A percentile compares a stretch with the other conserved stretches of the same genome.
Evolutionary conservation across 768 basidiomycete genomes (phyloP).

Genomic region (Cubamyces lactineus): DNA sequence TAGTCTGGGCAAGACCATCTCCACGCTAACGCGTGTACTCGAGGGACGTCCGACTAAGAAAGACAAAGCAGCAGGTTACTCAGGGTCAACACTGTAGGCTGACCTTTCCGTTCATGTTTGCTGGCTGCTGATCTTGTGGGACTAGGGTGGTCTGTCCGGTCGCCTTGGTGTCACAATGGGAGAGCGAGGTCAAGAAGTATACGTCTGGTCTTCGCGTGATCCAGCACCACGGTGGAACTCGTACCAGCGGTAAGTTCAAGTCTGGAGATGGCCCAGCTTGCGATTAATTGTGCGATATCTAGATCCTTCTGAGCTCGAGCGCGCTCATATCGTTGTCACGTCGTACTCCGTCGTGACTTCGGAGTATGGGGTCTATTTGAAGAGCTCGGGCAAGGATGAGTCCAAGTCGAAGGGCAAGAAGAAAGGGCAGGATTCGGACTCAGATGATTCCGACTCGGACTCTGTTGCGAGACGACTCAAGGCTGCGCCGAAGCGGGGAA

Average conservation of each 20-base stretch:
- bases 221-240: conserved; percentile 80
- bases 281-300: neutral
- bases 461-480: conserved; percentile 51
- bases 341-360: conserved; percentile 85
- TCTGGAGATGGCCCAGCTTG: neutral
- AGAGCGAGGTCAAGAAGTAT: conserved; percentile 77
- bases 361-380: conserved; percentile 63
- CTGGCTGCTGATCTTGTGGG: neutral
- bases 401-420: conserved; percentile 47
- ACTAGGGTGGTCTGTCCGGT: conserved; percentile 85
- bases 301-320: conserved; percentile 60
- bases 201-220: conserved; percentile 66
- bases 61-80: conserved; percentile 75
- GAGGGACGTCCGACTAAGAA: conserved; percentile 74
- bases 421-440: conserved; percentile 34
- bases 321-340: conserved; percentile 78
- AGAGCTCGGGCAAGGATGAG: conserved; percentile 55
- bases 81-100: conserved; percentile 69
- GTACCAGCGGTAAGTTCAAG: conserved; percentile 63
- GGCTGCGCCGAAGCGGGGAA: conserved; percentile 42
- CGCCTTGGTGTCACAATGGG: conserved; percentile 90
- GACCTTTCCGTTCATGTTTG: neutral
- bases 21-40: conserved; percentile 84
- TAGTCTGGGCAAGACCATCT: conserved; percentile 89
- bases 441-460: conserved; percentile 42